These are phyloP conservation scores for Platanthera zijinensis DNA, from an alignment of 106 monocot species.

Conservation along the genomic window DNA sequence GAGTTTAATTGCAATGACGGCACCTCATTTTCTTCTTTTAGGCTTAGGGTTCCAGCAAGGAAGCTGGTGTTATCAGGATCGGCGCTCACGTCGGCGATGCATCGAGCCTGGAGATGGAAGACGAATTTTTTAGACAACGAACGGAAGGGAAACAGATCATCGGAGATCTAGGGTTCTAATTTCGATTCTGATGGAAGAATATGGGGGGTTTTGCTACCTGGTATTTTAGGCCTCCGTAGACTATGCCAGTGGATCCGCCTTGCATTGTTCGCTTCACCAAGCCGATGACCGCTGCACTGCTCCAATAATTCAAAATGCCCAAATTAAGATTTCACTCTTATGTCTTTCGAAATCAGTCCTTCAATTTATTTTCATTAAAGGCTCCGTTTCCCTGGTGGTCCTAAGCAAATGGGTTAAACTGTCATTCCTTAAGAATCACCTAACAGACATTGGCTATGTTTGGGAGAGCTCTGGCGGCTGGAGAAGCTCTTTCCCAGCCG, in stretches of 20 bases:
- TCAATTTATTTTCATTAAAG: no score
- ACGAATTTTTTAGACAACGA: not conserved
- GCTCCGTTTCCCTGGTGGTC: no score
- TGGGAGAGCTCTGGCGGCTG: no score
- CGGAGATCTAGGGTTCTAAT: not conserved
- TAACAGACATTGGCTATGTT: no score
- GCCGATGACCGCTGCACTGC: no score
- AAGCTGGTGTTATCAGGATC: slow-evolving; percentile 68
- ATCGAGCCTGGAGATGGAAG: slow-evolving; percentile 54
- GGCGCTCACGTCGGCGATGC: slow-evolving; percentile 83
- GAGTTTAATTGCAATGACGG: not conserved
- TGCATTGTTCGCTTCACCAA: slow-evolving; percentile 29
- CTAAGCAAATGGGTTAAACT: no score
- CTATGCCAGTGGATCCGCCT: slow-evolving; percentile 77
- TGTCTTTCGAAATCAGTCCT: no score
- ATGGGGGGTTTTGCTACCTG: slow-evolving; percentile 40
- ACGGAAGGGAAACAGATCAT: not conserved
- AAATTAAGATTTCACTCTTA: no score
- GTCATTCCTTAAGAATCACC: no score
- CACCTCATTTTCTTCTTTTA: slow-evolving; percentile 92
- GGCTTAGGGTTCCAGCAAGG: slow-evolving; percentile 90
- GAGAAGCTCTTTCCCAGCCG: no score
- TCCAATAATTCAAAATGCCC: no score
- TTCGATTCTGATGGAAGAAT: not conserved
- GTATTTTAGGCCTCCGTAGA: slow-evolving; percentile 97